These are phyloP conservation scores for Boletus rex-veris DNA, from an alignment of 768 basidiomycete genomes.

Conservation along the genomic window DNA sequence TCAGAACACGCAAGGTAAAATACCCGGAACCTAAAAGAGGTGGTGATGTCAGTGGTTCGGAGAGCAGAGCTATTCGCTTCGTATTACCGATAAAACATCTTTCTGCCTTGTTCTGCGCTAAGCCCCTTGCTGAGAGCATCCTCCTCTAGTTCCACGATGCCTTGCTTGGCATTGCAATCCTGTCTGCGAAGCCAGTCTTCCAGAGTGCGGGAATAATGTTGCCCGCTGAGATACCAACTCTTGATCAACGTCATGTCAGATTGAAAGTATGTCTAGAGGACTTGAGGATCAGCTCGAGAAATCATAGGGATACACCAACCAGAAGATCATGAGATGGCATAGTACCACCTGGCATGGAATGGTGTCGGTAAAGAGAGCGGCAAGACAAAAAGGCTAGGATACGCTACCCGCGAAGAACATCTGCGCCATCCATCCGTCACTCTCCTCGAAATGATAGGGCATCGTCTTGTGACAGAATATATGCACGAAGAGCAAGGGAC, in stretches of 20 bases:
- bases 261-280: neutral
- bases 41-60: neutral
- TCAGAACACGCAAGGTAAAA: neutral
- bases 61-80: neutral
- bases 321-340: neutral
- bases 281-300: neutral
- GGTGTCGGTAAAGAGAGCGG: neutral
- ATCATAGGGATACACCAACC: neutral
- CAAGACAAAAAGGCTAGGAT: neutral
- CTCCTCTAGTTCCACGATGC: neutral
- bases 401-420: neutral
- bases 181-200: neutral
- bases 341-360: neutral
- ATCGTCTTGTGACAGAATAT: neutral
- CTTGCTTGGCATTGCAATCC: neutral
- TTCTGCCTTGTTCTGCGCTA: neutral
- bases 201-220: neutral
- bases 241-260: neutral
- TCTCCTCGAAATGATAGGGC: neutral
- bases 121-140: neutral
- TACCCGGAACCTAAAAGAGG: neutral
- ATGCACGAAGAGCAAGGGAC: neutral
- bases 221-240: neutral
- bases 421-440: neutral
- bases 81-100: neutral